Evolutionary conservation across 306 rosid genomes (phyloP).

Genomic region (Quillaja saponaria): DNA sequence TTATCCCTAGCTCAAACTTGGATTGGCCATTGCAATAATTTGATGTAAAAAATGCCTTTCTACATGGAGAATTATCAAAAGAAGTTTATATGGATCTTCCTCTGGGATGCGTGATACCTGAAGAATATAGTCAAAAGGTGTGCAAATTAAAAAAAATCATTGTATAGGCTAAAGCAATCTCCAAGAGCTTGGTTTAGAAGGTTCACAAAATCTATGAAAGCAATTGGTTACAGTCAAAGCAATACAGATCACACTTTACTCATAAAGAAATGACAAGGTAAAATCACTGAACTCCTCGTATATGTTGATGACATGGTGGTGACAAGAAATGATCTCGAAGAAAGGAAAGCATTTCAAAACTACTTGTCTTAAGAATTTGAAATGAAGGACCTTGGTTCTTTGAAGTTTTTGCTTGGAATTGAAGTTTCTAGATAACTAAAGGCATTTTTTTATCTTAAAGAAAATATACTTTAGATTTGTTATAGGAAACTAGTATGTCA

Average conservation of each 20-base stretch:
- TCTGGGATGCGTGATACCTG: neutral
- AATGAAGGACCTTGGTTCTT: neutral
- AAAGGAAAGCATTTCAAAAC: neutral
- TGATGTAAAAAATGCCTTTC: conserved; percentile 1
- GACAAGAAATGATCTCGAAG: neutral
- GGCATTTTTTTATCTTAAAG: neutral
- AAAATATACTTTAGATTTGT: conserved; percentile 9
- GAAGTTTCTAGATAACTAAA: neutral
- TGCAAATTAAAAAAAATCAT: neutral
- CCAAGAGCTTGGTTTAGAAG: neutral
- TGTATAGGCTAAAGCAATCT: neutral
- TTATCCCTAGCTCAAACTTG: conserved; percentile 6
- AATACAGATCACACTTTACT: neutral
- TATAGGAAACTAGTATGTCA: neutral
- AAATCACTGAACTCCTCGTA: neutral
- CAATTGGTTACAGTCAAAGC: neutral
- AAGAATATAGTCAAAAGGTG: neutral
- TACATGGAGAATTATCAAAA: neutral
- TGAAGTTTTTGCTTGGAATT: neutral
- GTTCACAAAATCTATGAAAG: neutral
- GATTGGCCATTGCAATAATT: neutral
- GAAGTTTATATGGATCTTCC: neutral
- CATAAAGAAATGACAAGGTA: neutral
- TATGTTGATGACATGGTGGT: neutral
- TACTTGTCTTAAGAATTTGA: neutral